These are phyloP conservation scores for Gaeumannomyces tritici DNA, from an alignment of 2,329 filamentous ascomycete genomes.

Conservation along the genomic window DNA sequence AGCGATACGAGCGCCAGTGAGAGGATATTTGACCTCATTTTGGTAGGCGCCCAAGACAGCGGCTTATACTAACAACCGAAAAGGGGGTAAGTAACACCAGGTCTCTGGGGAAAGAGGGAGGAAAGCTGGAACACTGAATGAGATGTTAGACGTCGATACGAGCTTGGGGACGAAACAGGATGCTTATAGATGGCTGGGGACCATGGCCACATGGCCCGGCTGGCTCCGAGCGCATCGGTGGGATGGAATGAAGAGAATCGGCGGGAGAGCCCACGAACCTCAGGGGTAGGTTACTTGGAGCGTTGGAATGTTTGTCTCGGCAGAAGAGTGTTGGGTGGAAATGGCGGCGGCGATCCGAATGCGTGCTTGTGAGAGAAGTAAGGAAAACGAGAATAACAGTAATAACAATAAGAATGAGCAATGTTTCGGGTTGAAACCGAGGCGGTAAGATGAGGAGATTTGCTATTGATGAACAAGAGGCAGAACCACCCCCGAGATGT, in stretches of 20 bases:
- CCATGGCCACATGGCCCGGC: too few species aligned
- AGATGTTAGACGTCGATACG: too few species aligned
- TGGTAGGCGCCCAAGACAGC: neutral
- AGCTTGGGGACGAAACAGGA: too few species aligned
- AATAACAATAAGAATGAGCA: neutral
- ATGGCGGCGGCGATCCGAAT: neutral
- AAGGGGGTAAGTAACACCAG: neutral
- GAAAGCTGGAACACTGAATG: too few species aligned
- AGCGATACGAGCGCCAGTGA: constrained; percentile 1
- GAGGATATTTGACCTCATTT: neutral
- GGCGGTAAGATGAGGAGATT: neutral
- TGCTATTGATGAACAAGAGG: neutral
- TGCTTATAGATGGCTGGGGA: too few species aligned
- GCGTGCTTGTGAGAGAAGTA: neutral
- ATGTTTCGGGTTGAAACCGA: neutral
- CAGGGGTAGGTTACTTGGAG: too few species aligned
- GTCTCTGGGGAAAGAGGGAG: too few species aligned
- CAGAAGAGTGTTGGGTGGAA: neutral
- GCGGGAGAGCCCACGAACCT: too few species aligned
- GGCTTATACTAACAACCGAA: neutral
- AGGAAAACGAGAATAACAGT: neutral
- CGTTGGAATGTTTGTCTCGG: too few species aligned
- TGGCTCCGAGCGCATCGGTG: too few species aligned
- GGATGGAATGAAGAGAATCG: too few species aligned
- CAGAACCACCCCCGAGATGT: neutral